These are phyloP conservation scores for Crinitomyces ghanaensis DNA, from an alignment of 805 yeast genomes.

Conservation along the genomic window DNA sequence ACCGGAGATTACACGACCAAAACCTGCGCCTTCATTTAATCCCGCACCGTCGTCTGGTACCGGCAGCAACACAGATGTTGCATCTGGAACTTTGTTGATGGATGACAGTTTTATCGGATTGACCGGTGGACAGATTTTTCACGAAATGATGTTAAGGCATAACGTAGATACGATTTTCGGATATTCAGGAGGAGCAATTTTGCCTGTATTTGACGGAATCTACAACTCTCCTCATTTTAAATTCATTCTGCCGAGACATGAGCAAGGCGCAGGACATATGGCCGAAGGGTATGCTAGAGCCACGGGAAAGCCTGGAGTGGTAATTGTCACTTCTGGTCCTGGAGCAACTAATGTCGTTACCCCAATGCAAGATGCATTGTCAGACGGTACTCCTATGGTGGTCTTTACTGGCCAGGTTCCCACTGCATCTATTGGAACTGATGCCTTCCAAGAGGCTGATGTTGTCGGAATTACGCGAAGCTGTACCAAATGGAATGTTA, in stretches of 20 bases:
- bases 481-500: conserved; percentile 98
- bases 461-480: conserved; percentile 93
- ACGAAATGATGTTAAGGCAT: conserved; percentile 97
- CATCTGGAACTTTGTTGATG: conserved; percentile 22
- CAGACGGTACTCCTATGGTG: conserved; percentile 95
- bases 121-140: conserved; percentile 98
- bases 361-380: conserved; percentile 96
- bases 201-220: conserved; percentile 96
- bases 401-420: conserved; percentile 98
- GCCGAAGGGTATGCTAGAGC: conserved; percentile 99
- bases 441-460: conserved; percentile 99
- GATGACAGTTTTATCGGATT: conserved; percentile 80
- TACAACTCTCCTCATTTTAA: conserved; percentile 80
- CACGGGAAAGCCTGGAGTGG: conserved; percentile 93
- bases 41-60: conserved; percentile 6
- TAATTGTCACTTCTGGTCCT: conserved; percentile 96
- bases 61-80: conserved; percentile 1
- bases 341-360: conserved; percentile 98
- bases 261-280: conserved; percentile 99
- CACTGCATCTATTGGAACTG: conserved; percentile 92
- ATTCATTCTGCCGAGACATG: conserved; percentile 90
- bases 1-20: conserved; percentile 20
- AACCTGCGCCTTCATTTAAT: conserved; percentile 29
- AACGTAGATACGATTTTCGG: conserved; percentile 94
- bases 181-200: conserved; percentile 97